Percentiles rank a stretch among this genome's conserved stretches.
phyloP scores from a whole-genome alignment of 2,329 filamentous ascomycete genomes.

The Verticillium longisporum region DNA sequence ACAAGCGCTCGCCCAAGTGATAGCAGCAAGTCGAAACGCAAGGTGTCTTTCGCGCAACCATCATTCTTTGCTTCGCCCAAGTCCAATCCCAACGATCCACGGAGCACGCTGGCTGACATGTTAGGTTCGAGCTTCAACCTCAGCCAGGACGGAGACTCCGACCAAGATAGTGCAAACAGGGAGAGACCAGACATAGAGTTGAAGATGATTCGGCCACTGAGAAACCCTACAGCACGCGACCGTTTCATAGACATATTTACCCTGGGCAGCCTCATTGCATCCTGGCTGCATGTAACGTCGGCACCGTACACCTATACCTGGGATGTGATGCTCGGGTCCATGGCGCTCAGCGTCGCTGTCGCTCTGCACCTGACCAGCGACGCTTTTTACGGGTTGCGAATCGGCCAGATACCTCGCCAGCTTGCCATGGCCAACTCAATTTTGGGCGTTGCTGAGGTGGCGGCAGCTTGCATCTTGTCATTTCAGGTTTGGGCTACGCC shows the following conservation, averaged over 20 bases:
- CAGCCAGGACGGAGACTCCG: conserved; percentile 17
- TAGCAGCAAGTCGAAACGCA: conserved; percentile 1
- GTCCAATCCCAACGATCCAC: conserved; percentile 26
- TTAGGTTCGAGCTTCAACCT: conserved; percentile 37
- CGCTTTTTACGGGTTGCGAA: conserved; percentile 6
- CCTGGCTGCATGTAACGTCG: conserved; percentile 10
- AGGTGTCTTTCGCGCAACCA: conserved; percentile 49
- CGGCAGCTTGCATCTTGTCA: conserved; percentile 7
- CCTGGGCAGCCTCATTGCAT: conserved; percentile 5
- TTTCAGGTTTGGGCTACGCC: conserved; percentile 7
- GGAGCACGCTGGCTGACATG: conserved; percentile 35
- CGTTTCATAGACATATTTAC: conserved; percentile 10
- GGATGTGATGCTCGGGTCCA: conserved; percentile 12
- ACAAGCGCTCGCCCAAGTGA: not conserved
- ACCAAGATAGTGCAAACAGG: not conserved
- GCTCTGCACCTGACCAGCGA: conserved; percentile 9
- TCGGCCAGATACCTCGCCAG: conserved; percentile 4
- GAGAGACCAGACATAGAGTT: not conserved
- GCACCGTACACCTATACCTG: conserved; percentile 7
- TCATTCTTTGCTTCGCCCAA: conserved; percentile 49
- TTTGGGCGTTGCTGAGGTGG: conserved; percentile 9
- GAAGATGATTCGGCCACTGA: not conserved
- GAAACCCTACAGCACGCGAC: conserved; percentile 6
- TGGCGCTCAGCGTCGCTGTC: conserved; percentile 8
- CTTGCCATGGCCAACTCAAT: conserved; percentile 6